Evolutionary conservation across 2,329 filamentous ascomycete species (phyloP).

Genomic region (Emergomyces orientalis): DNA sequence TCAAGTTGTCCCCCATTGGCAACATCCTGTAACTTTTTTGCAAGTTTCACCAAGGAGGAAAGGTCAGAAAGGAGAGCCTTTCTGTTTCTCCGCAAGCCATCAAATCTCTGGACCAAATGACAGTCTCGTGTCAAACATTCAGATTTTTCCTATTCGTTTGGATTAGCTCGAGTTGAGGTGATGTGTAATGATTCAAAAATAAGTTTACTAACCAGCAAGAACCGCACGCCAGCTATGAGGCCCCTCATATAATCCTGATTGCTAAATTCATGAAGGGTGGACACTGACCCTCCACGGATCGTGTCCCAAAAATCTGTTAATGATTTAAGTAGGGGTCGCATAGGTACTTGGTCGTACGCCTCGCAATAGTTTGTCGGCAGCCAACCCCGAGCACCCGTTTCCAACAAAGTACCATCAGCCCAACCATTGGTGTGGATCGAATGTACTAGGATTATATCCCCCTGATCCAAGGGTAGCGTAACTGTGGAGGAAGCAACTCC

Average conservation of each 20-base stretch:
- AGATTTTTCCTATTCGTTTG: constrained; percentile 60
- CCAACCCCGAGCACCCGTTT: constrained; percentile 84
- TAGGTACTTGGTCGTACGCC: constrained; percentile 79
- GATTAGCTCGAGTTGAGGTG: constrained; percentile 17
- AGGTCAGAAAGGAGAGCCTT: constrained; percentile 85
- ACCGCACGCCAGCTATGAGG: constrained; percentile 85
- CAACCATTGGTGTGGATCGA: constrained; percentile 97
- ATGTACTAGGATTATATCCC: constrained; percentile 87
- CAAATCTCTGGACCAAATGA: constrained; percentile 61
- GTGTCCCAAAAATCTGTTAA: constrained; percentile 89
- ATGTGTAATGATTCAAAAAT: not conserved
- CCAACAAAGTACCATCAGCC: constrained; percentile 87
- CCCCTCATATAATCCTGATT: constrained; percentile 92
- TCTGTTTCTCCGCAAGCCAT: constrained; percentile 66
- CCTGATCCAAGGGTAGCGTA: constrained; percentile 77
- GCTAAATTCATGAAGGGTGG: constrained; percentile 68
- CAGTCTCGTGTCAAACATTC: constrained; percentile 81
- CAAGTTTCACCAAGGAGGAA: constrained; percentile 78
- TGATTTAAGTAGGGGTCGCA: constrained; percentile 75
- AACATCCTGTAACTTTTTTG: constrained; percentile 72
- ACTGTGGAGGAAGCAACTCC: constrained; percentile 74
- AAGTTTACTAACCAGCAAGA: constrained; percentile 61
- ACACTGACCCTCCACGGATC: constrained; percentile 65
- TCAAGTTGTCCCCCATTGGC: constrained; percentile 43
- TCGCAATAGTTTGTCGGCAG: constrained; percentile 98